Percentiles rank a stretch among this genome's conserved stretches.
Evolutionary conservation across 1,284 basidiomycete species (phyloP).

Genomic region (Veloboletus limbatus): DNA sequence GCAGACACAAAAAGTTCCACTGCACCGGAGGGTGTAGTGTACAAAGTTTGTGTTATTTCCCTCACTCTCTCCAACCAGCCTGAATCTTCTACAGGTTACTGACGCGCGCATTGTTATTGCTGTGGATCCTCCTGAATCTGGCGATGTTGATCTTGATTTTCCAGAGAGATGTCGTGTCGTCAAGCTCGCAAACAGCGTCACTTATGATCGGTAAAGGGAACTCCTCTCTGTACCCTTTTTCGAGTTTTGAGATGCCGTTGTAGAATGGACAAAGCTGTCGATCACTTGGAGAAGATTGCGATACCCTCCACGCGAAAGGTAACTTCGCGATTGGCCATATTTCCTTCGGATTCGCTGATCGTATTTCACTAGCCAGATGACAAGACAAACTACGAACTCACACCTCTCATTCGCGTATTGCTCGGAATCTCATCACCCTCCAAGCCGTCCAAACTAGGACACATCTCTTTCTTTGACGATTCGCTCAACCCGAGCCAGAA

Average conservation of each 20-base stretch:
- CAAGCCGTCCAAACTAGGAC: slow-evolving; percentile 33
- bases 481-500: slow-evolving; percentile 83
- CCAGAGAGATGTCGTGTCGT: slow-evolving; percentile 82
- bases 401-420: slow-evolving; percentile 59
- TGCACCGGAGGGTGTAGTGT: slow-evolving; percentile 74
- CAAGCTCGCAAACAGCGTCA: slow-evolving; percentile 89
- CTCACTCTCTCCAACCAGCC: background rate
- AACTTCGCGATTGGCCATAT: background rate
- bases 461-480: slow-evolving; percentile 72
- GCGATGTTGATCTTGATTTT: slow-evolving; percentile 66
- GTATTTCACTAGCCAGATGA: slow-evolving; percentile 33
- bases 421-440: slow-evolving; percentile 53
- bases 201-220: slow-evolving; percentile 73
- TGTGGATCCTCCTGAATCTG: slow-evolving; percentile 58
- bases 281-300: slow-evolving; percentile 55
- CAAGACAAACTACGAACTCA: slow-evolving; percentile 42
- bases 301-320: slow-evolving; percentile 32
- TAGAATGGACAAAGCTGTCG: slow-evolving; percentile 82
- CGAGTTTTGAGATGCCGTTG: background rate
- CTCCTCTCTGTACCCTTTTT: background rate
- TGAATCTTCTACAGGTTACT: slow-evolving; percentile 51
- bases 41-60: slow-evolving; percentile 50
- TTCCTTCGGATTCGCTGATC: slow-evolving; percentile 17
- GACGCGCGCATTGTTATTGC: slow-evolving; percentile 78
- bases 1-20: slow-evolving; percentile 36